phyloP scores from a whole-genome alignment of 805 yeast species.

The Starmerella sp. region DNA sequence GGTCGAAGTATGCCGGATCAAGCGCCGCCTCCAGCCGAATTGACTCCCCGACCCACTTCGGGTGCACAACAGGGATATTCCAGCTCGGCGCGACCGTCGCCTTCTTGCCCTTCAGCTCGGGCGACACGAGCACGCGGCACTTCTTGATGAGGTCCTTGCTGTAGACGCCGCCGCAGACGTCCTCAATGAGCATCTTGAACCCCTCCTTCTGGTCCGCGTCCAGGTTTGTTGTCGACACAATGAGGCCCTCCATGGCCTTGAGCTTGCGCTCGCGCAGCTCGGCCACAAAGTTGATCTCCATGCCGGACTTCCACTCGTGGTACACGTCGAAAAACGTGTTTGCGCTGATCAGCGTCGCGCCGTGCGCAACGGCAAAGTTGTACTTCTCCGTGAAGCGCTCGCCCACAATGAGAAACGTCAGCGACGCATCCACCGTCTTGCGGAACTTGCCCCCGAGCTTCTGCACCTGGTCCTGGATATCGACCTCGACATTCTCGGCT shows the following conservation, averaged over 20 bases:
- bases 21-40: conserved; percentile 33
- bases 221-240: conserved; percentile 33
- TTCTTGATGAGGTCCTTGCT: conserved; percentile 23
- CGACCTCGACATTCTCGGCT: conserved; percentile 16
- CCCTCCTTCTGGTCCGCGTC: conserved; percentile 22
- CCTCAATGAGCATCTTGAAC: conserved; percentile 23
- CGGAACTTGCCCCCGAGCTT: conserved; percentile 21
- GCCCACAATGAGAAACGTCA: conserved; percentile 41
- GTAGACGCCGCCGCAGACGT: conserved; percentile 29
- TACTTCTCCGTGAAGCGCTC: conserved; percentile 43
- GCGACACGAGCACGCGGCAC: conserved; percentile 28
- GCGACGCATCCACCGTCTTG: conserved; percentile 7
- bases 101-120: conserved; percentile 27
- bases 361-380: conserved; percentile 39
- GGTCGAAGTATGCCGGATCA: conserved; percentile 29
- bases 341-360: conserved; percentile 45
- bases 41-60: conserved; percentile 37
- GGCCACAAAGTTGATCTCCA: conserved; percentile 22
- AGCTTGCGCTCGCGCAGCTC: conserved; percentile 22
- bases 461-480: conserved; percentile 10
- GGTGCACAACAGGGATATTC: conserved; percentile 34
- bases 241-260: conserved; percentile 27
- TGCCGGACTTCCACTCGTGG: conserved; percentile 44
- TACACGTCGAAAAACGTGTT: conserved; percentile 37
- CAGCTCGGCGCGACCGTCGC: conserved; percentile 32